Base-by-base conservation (phyloP, 768 basidiomycete species). In the Leccinum disarticulatum region DNA sequence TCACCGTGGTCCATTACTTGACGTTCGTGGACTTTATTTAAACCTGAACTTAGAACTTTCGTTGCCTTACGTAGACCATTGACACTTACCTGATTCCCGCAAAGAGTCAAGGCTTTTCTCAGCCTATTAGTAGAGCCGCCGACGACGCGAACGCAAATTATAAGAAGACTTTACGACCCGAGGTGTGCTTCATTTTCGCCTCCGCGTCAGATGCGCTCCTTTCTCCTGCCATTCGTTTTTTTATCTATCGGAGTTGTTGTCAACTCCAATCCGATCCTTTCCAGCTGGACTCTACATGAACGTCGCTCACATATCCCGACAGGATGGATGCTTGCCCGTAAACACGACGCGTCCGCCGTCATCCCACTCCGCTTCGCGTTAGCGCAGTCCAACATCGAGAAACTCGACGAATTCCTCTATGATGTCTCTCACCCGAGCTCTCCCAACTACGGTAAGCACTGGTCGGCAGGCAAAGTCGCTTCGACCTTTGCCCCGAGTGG, bases 331-430 rank as follows among this genome's bases (percentile, higher is more conserved):
- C 57, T 63, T 3, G 54, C 69, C 17, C 70, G 73, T 31, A 74
- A 70, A 4, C 68, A 74, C 22, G 64, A 74, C 36, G 22, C 76
- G 9, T 58, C 71, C 47, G 67, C 70, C 19, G 58, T 72, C 3
- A 60, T 82, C 28, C 81, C 81, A 11, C 68, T 82, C 36, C 79
- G 80, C 50, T 76, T 82, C 47, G 81, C 80, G 0, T 74, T 82
- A 6, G 62, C 64, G 7, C 81, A 83, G 64, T 67, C 66, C 47
- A 81, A 83, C 60, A 56, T 79, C 7, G 66, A 77, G 55, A 52
- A 69, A 36, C 61, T 83, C 14, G 79, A 80, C 22, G 73, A 77
- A 54, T 65, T 73, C 50, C 76, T 82, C 43, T 68, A 77, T 60
- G 71, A 77, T 3, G 74, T 82, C 13, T 74, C 81, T 0, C 76